Conservation (phyloP, 1,284 basidiomycete species). For the Ceratobasidium sp. region DNA sequence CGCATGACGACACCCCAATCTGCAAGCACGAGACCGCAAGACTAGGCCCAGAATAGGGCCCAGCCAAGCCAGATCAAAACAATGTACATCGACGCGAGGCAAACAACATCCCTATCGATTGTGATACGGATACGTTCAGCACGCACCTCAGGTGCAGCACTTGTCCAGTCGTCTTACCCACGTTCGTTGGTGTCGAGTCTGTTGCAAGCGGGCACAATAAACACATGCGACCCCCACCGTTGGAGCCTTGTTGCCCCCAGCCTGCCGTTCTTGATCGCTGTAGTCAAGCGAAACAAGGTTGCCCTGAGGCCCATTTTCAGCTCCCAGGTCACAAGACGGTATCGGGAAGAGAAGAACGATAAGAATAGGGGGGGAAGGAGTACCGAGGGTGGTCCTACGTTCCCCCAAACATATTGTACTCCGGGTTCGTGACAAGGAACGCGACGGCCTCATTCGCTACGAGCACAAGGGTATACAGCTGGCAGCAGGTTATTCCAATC, state of each 20-base stretch:
- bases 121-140: no score
- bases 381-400: not conserved
- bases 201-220: slow-evolving; percentile 4
- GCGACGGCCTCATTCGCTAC: not conserved
- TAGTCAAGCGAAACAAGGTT: slow-evolving; percentile 14
- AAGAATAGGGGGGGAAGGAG: not conserved
- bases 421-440: not conserved
- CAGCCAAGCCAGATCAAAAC: not conserved
- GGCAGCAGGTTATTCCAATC: slow-evolving; percentile 18
- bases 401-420: slow-evolving; percentile 24
- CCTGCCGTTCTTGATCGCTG: slow-evolving; percentile 18
- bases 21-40: not conserved
- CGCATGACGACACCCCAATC: slow-evolving; percentile 4
- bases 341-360: not conserved
- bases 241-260: slow-evolving; percentile 1
- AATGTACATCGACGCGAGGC: no score
- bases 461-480: slow-evolving; percentile 1
- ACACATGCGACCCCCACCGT: not conserved
- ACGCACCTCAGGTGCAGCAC: no score
- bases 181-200: slow-evolving; percentile 6
- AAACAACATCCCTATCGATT: no score
- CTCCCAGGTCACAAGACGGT: no score
- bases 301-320: not conserved
- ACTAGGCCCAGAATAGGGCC: not conserved
- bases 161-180: not conserved